A percentile compares a stretch with the other conserved stretches of the same genome.
These are phyloP conservation scores for Fusarium abutilonis DNA, from an alignment of 2,329 filamentous ascomycete species.

Conservation along the genomic window DNA sequence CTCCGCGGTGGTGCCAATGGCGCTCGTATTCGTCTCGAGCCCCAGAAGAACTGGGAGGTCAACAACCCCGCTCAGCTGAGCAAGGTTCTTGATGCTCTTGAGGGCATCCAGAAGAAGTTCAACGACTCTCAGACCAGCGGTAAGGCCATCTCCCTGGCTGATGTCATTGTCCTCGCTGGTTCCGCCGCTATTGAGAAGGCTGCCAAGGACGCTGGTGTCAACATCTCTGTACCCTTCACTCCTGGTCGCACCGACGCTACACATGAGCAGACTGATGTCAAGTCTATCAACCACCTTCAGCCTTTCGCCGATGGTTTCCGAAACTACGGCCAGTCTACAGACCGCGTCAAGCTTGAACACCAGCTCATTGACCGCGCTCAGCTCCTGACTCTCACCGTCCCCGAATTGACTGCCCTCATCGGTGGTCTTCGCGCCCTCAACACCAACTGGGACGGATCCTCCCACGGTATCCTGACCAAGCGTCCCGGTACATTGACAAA, in stretches of 20 bases:
- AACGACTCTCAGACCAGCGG: constrained; percentile 59
- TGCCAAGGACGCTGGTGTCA: constrained; percentile 58
- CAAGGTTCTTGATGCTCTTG: constrained; percentile 69
- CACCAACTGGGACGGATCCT: constrained; percentile 76
- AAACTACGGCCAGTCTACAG: constrained; percentile 74
- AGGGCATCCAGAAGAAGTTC: constrained; percentile 73
- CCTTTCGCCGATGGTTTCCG: constrained; percentile 79
- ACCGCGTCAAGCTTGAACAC: constrained; percentile 72
- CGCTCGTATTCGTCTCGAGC: constrained; percentile 77
- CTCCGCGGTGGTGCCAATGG: constrained; percentile 87
- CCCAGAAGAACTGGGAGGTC: constrained; percentile 76
- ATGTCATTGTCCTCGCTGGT: constrained; percentile 81
- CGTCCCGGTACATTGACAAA: constrained; percentile 75
- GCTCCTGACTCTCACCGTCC: constrained; percentile 74
- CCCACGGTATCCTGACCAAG: constrained; percentile 73
- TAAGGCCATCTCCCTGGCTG: constrained; percentile 80
- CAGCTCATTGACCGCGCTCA: constrained; percentile 77
- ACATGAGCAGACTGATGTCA: constrained; percentile 75
- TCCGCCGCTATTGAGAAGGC: constrained; percentile 77
- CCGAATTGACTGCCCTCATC: constrained; percentile 75
- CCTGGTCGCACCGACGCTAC: constrained; percentile 77
- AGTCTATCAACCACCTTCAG: constrained; percentile 72
- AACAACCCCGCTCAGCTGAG: constrained; percentile 76
- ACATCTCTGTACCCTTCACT: constrained; percentile 73
- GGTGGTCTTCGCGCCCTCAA: constrained; percentile 77